Evolutionary conservation across 1,284 basidiomycete genomes (phyloP).

Genomic region (Cryptococcus sp.): DNA sequence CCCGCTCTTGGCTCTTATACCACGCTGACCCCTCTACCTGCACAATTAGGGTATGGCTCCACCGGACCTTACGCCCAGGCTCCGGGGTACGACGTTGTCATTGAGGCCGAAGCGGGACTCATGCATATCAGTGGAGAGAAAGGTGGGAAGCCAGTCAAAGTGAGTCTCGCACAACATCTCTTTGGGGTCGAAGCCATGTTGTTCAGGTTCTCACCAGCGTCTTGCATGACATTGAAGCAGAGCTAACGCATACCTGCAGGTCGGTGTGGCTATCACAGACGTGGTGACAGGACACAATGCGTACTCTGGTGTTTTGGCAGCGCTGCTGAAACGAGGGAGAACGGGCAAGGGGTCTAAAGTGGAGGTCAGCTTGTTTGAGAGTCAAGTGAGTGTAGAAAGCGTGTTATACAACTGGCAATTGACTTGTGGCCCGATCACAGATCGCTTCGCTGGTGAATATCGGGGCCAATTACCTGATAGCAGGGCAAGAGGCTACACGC

Average conservation of each 20-base stretch:
- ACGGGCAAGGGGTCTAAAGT: conserved; percentile 89
- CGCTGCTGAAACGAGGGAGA: conserved; percentile 73
- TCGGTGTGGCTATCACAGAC: conserved; percentile 87
- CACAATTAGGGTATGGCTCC: conserved; percentile 77
- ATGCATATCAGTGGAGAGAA: conserved; percentile 96
- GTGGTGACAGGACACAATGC: conserved; percentile 77
- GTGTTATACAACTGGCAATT: not conserved
- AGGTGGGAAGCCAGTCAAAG: conserved; percentile 81
- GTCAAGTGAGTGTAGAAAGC: conserved; percentile 60
- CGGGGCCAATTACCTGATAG: conserved; percentile 88
- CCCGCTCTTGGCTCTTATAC: not conserved
- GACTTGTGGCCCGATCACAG: conserved; percentile 51
- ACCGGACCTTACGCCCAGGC: conserved; percentile 81
- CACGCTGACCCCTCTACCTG: not conserved
- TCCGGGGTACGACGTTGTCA: conserved; percentile 88
- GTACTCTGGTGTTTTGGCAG: conserved; percentile 90
- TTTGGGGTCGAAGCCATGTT: too few relatives aligned
- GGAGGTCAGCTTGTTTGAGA: conserved; percentile 84
- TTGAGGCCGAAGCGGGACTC: conserved; percentile 86
- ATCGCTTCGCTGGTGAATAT: conserved; percentile 91
- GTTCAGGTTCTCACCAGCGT: not conserved
- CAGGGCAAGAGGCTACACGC: conserved; percentile 78
- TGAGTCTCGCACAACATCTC: conserved; percentile 15
- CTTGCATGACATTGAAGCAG: not conserved
- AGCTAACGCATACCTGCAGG: conserved; percentile 44